Evolutionary conservation across 805 yeast genomes (phyloP), one percentile per base, ranked within the genome.

Genomic region (Myxozyma nipponensis): DNA sequence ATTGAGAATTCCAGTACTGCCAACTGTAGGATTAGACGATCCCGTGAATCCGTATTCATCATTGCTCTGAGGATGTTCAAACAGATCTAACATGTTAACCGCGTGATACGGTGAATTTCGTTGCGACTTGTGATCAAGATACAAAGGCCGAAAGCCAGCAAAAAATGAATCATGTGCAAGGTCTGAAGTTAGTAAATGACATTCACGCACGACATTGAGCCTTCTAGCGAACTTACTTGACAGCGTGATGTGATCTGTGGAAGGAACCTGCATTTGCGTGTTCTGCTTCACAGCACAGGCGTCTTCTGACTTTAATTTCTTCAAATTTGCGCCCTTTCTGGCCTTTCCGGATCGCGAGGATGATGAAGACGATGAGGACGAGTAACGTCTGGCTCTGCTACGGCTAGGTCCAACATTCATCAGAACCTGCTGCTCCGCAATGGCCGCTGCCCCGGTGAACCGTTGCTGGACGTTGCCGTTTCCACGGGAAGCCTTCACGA

Each of bases 61-160:
- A 9, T 46, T 44, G 10, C 49, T 37, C 36, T 26, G 18, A 18
- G 44, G 52, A 18, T 46, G 18, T 13, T 38, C 49, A 21, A 42
- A 39, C 13, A 35, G 44, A 23, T 26, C 32, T n/a, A 51, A 50
- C 44, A 39, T 21, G 37, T 39, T n/a, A 21, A 34, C 21, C 28
- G 23, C 24, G 25, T 30, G 30, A 36, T 24, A 35, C 26, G 44
- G 52, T 22, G 26, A 17, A 30, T 42, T 26, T 22, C 18, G 7
- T n/a, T 18, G 36, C 10, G 39, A 18, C 23, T 17, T 22, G 32
- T 26, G 26, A 25, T 25, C 22, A 26, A 44, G 23, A 17, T 43
- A 49, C 2, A 56, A 26, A 21, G 59, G 59, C 18, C 59, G 49
- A 23, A 46, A 52, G 13, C 57, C 57, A 35, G 57, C 52, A 22